These are phyloP conservation scores for Emergomyces orientalis DNA, from an alignment of 2,329 filamentous ascomycete genomes.

Conservation along the genomic window DNA sequence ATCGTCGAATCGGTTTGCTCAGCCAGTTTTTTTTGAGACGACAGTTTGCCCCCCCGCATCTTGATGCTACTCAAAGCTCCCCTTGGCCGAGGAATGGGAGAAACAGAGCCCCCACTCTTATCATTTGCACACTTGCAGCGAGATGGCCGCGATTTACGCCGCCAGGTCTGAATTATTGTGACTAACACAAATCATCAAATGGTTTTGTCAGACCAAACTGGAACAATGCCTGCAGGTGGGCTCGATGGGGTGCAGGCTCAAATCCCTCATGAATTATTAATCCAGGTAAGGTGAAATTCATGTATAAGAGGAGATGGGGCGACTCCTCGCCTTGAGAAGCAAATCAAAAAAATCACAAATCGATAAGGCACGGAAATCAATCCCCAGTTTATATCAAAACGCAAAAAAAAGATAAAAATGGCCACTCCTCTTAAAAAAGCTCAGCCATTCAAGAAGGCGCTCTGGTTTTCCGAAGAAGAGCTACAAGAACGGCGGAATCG, in stretches of 20 bases:
- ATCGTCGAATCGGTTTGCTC: background rate
- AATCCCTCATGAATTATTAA: background rate
- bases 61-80: background rate
- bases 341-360: background rate
- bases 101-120: background rate
- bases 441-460: constrained; percentile 24
- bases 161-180: background rate
- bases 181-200: constrained; percentile 1
- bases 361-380: background rate
- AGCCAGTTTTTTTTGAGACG: background rate
- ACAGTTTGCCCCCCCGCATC: background rate
- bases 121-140: background rate
- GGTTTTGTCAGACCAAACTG: background rate
- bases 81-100: background rate
- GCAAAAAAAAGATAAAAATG: constrained; percentile 9
- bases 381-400: background rate
- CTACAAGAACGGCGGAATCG: constrained; percentile 19
- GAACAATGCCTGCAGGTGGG: background rate
- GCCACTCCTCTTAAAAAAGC: constrained; percentile 14
- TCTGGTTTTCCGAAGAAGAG: constrained; percentile 23
- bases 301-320: background rate
- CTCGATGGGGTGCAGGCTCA: background rate
- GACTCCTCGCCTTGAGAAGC: background rate
- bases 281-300: background rate
- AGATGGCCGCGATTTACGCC: background rate